phyloP scores from a whole-genome alignment of 305 asterid genomes.

The Euphrasia arctica region DNA sequence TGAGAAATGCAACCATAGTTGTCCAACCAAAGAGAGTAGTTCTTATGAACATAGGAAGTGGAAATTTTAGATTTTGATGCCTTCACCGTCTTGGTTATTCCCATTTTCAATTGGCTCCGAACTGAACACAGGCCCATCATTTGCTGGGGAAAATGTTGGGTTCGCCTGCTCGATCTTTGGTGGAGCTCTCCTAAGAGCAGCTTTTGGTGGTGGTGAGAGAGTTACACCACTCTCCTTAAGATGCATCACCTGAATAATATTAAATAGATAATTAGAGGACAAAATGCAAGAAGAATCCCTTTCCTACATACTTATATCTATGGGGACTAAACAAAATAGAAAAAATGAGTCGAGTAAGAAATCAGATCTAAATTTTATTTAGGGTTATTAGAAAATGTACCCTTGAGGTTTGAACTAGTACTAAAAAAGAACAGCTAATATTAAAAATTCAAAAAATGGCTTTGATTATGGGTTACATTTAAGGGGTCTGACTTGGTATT shows the following conservation, averaged over 20 bases:
- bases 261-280: too few relatives aligned
- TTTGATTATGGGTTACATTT: too few relatives aligned
- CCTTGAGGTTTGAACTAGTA: too few relatives aligned
- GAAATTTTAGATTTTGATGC: conserved; percentile 23
- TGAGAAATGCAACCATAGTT: background rate
- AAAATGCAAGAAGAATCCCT: too few relatives aligned
- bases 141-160: conserved; percentile 26
- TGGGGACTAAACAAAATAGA: background rate
- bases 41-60: background rate
- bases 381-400: too few relatives aligned
- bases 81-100: conserved; percentile 48
- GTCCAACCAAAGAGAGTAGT: background rate
- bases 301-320: background rate
- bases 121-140: conserved; percentile 34
- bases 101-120: conserved; percentile 40
- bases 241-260: conserved; percentile 45
- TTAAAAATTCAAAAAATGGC: too few relatives aligned
- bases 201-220: conserved; percentile 35
- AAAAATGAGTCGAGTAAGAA: conserved; percentile 1
- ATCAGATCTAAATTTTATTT: background rate
- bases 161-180: conserved; percentile 39
- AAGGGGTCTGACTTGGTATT: too few relatives aligned
- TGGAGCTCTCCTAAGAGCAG: conserved; percentile 33
- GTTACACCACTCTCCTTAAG: conserved; percentile 39
- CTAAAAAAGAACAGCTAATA: too few relatives aligned